Base-by-base conservation (phyloP, 1,139 yeast species). In the Pneumocystis oryctolagi region DNA sequence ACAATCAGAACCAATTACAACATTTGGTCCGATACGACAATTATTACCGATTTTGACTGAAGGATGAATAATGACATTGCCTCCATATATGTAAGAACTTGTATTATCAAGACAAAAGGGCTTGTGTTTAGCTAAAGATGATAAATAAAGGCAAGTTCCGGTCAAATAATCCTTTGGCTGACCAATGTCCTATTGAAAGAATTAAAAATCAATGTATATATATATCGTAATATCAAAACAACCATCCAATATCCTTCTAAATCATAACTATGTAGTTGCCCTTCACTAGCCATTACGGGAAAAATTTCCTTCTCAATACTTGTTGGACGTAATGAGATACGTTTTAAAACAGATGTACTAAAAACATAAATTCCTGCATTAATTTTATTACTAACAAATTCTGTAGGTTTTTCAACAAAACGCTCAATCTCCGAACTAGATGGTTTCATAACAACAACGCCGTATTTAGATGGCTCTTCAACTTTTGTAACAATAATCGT, bases 111-210 rank as follows among this genome's bases (percentile, higher is more conserved):
- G 84, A 71, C 79, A 76, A 72, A 82, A 82, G 69, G 97, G 88
- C 71, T 78, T 74, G 78, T 85, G 88, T 82, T 86, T 87, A 71
- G 94, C 77, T 73, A 89, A 79, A 65, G 97, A 85, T 74, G 87
- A 82, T 76, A 94, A 82, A 82, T 90, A 94, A 69, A 92, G 82
- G 71, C 89, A 85, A 73, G 97, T 89, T 76, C 99, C 99, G 66
- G 96, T 85, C 71, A 94, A 80, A 84, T 89, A 94, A 79, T 94
- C 99, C 84, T 92, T 92, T 82, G 99, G 99, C 81, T 94, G 99
- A 77, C 99, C 99, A 71, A 94, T 97, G 77, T 94, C 99, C 59
- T 57, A 6, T 25, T 57, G 5, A 47, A 16, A 5, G 4, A 9
- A n/a, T 47, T 20, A 30, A 6, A 20, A 57, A 30, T 3, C 9